These are phyloP conservation scores for Coniochaeta sp. DNA, from an alignment of 2,329 filamentous ascomycete species.

Conservation along the genomic window DNA sequence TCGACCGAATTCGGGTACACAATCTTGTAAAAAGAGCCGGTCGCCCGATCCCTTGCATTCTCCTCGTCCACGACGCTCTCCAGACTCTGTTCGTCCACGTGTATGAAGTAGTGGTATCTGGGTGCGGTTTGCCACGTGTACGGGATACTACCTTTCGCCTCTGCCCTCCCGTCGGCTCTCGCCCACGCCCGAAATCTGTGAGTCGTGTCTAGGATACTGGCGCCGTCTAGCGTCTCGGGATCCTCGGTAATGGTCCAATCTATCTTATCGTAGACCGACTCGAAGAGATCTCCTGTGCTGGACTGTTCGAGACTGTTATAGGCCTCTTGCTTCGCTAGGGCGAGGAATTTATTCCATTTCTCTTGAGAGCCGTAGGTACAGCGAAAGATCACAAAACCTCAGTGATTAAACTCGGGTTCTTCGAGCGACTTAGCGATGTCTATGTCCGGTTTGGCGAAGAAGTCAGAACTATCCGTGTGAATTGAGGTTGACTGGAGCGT, in stretches of 20 bases:
- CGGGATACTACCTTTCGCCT: not conserved
- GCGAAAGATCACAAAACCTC: no score
- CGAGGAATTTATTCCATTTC: no score
- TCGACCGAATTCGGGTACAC: not conserved
- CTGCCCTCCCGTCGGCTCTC: not conserved
- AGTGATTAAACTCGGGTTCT: no score
- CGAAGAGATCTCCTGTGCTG: not conserved
- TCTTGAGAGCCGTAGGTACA: no score
- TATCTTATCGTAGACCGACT: not conserved
- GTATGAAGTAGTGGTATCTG: not conserved
- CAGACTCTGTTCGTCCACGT: not conserved
- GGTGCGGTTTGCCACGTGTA: not conserved
- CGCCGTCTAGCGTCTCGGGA: not conserved
- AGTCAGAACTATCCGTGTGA: not conserved
- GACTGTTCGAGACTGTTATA: not conserved
- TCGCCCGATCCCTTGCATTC: not conserved
- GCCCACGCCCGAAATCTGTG: not conserved
- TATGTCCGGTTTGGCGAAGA: no score
- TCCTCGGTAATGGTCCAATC: not conserved
- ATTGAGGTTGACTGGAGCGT: not conserved
- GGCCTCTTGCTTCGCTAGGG: no score
- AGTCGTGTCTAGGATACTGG: not conserved
- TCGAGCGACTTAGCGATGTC: no score
- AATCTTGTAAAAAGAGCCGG: not conserved
- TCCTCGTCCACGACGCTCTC: not conserved